phyloP scores from a whole-genome alignment of 495 filamentous ascomycete species.

The Filosporella fistucella region DNA sequence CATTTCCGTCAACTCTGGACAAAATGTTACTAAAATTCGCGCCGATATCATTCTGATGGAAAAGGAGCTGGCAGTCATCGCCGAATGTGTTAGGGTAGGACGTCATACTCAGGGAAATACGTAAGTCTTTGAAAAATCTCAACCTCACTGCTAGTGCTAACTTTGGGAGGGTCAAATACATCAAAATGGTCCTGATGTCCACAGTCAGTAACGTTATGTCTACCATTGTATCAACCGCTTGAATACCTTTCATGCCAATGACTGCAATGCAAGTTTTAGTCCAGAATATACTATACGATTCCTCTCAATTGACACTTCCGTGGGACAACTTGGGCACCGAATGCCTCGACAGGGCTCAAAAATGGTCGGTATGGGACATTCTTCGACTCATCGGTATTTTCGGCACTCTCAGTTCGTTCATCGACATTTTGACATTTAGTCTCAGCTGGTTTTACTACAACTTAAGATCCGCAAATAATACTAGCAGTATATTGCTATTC shows the following conservation, averaged over 20 bases:
- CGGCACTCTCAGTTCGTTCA: background rate
- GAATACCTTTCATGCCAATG: too few relatives aligned
- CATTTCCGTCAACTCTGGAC: conserved; percentile 5
- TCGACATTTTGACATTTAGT: conserved; percentile 5
- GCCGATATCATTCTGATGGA: conserved; percentile 7
- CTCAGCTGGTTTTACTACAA: conserved; percentile 7
- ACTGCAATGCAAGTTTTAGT: conserved; percentile 3
- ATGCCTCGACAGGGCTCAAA: conserved; percentile 4
- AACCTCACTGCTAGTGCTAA: background rate
- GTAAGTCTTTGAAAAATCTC: conserved; percentile 5
- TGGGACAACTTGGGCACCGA: conserved; percentile 7
- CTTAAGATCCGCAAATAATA: background rate
- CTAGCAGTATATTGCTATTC: background rate
- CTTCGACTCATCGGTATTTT: conserved; percentile 6
- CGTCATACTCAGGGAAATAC: conserved; percentile 8
- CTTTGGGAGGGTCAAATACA: conserved; percentile 7
- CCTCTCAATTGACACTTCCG: conserved; percentile 1
- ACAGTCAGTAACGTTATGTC: too few relatives aligned
- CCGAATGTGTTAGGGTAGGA: conserved; percentile 3
- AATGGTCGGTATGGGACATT: conserved; percentile 2
- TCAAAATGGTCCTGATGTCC: conserved; percentile 8
- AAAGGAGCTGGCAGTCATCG: conserved; percentile 6
- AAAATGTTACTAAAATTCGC: conserved; percentile 7
- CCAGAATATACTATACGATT: conserved; percentile 7
- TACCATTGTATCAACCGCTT: too few relatives aligned